Conservation (phyloP, 176 grass and related monocot species). For the Oryza australiensis region DNA sequence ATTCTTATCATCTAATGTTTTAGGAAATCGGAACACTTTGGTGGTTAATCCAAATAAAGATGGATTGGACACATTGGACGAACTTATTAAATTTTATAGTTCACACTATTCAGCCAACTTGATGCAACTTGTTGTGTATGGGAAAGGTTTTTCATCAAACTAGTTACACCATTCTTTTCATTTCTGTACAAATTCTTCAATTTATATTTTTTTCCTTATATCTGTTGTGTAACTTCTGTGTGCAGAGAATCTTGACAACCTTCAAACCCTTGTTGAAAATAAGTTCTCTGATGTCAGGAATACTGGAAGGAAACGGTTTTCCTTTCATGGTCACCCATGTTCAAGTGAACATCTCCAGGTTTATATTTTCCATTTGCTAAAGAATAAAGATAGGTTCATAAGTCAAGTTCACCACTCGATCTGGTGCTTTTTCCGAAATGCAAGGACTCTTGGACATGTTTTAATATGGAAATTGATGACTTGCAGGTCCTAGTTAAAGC, state of each 20-base stretch:
- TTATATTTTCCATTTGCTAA: conserved; percentile 32
- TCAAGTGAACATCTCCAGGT: conserved; percentile 90
- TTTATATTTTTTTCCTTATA: conserved; percentile 11
- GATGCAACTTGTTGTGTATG: conserved; percentile 97
- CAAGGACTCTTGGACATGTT: conserved; percentile 1
- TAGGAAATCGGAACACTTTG: conserved; percentile 95
- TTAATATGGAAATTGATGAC: conserved; percentile 33
- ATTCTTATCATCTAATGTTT: conserved; percentile 14
- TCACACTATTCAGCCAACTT: conserved; percentile 92
- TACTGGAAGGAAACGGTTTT: conserved; percentile 57
- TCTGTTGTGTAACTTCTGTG: conserved; percentile 1
- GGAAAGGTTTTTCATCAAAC: conserved; percentile 64
- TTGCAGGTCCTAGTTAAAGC: conserved; percentile 94
- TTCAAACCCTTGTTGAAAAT: conserved; percentile 83
- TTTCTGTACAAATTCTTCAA: conserved; percentile 25
- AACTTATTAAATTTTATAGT: conserved; percentile 93
- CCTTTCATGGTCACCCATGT: conserved; percentile 85
- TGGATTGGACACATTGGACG: conserved; percentile 81
- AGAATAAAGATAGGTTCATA: conserved; percentile 26
- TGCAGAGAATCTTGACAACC: conserved; percentile 69
- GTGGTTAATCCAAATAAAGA: conserved; percentile 86
- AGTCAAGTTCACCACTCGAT: conserved; percentile 2
- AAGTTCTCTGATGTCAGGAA: conserved; percentile 72
- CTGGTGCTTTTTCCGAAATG: conserved; percentile 11
- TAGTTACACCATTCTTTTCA: conserved; percentile 22